Evolutionary conservation across 148 eudicot species (phyloP).

Genomic region (Simmondsia chinensis): DNA sequence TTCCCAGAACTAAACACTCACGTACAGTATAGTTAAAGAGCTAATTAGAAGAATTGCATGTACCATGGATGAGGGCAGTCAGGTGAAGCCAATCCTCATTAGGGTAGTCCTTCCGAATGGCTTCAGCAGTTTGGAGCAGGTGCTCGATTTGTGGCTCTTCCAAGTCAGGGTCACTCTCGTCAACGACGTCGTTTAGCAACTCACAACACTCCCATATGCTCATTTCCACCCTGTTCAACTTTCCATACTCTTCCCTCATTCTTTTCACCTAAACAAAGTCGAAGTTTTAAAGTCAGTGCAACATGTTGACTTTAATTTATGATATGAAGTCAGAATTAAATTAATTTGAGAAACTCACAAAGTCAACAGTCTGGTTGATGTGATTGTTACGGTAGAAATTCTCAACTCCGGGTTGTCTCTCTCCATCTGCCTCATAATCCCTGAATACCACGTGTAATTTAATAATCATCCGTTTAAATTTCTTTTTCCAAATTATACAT

Average conservation of each 20-base stretch:
- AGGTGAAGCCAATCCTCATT: conserved; percentile 62
- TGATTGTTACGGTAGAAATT: conserved; percentile 43
- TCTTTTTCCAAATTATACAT: too few species aligned
- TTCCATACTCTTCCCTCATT: conserved; percentile 54
- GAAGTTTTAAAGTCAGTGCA: too few species aligned
- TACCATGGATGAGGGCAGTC: conserved; percentile 67
- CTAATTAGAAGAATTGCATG: too few species aligned
- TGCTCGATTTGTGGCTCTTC: conserved; percentile 76
- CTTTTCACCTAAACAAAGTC: conserved; percentile 31
- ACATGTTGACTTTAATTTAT: background rate
- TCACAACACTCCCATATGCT: conserved; percentile 79
- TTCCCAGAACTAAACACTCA: too few species aligned
- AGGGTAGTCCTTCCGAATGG: conserved; percentile 55
- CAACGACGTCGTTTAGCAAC: conserved; percentile 50
- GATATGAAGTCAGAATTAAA: background rate
- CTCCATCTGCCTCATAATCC: conserved; percentile 49
- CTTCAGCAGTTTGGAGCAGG: conserved; percentile 63
- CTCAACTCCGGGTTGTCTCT: conserved; percentile 47
- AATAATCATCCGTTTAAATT: too few species aligned
- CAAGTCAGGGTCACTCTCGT: conserved; percentile 67
- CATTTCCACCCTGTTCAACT: conserved; percentile 50
- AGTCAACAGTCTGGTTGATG: conserved; percentile 46
- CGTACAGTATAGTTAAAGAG: too few species aligned
- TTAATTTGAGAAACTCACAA: conserved; percentile 20
- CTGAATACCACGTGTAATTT: too few species aligned